These are phyloP conservation scores for Trematosphaeria pertusa DNA, from an alignment of 2,329 filamentous ascomycete species.

Conservation along the genomic window DNA sequence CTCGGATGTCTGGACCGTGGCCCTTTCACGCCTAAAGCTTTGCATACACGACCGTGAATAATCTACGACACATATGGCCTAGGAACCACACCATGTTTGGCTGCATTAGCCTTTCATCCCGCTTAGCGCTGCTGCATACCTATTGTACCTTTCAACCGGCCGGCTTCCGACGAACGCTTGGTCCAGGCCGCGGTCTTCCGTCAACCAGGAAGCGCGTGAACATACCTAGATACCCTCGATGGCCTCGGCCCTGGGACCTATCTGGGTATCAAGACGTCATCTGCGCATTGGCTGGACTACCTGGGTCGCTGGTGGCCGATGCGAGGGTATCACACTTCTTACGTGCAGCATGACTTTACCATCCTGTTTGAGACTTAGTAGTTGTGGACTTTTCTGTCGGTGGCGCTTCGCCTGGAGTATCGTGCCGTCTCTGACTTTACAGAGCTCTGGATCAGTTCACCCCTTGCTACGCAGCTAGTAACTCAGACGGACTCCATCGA, in stretches of 20 bases:
- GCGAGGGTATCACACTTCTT: conserved; percentile 1
- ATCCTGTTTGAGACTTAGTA: background rate
- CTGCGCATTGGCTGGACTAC: background rate
- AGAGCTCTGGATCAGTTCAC: too few relatives aligned
- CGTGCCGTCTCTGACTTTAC: too few relatives aligned
- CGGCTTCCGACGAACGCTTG: background rate
- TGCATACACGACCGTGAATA: conserved; percentile 1
- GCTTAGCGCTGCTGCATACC: background rate
- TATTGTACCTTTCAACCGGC: conserved; percentile 1
- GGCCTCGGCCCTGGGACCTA: too few relatives aligned
- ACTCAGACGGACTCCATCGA: too few relatives aligned
- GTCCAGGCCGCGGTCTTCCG: background rate
- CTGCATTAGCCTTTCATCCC: background rate
- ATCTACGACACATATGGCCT: too few relatives aligned
- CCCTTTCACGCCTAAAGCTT: conserved; percentile 1
- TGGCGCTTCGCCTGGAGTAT: background rate
- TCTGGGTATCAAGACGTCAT: background rate
- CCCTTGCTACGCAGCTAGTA: too few relatives aligned
- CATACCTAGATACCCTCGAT: background rate
- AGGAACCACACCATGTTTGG: background rate
- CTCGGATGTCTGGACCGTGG: background rate
- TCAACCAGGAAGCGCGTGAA: conserved; percentile 1
- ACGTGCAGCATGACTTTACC: too few relatives aligned
- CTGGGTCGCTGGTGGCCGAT: background rate
- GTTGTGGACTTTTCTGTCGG: background rate